Evolutionary conservation across 352 stramenopile genomes (phyloP), one percentile per base, ranked within the genome.

Genomic region (Pilasporangium apinafurcum): DNA sequence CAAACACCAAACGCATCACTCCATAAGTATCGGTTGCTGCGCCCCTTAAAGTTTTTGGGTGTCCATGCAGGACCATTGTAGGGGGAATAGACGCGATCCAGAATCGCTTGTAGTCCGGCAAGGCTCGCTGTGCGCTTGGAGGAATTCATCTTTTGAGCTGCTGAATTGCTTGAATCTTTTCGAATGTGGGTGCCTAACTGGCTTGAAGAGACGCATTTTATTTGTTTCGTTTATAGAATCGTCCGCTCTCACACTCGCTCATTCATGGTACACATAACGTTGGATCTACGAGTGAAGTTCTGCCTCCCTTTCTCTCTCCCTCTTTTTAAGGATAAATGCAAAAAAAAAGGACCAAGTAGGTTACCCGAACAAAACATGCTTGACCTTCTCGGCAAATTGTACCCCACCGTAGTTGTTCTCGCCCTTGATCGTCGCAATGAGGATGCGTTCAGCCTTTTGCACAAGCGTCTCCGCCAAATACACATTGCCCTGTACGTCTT

Each of bases 381-480:
- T 73, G 56, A 87, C 61, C 20, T 79, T 43, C 35, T 90, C 70
- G 13, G 63, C 63, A 30, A 86, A 80, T 44, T 87, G 74, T 18
- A 60, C 56, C 13, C 78, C 78, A 24, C 63, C 66, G 18, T 57
- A 50, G 29, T 86, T 65, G 51, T 82, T 62, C 38, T 86, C 72
- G 38, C 78, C 78, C 59, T 90, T 90, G 51, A 90, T 78, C 3
- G 72, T 86, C 22, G 78, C 74, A 17, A 64, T 63, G 37, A 91
- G 53, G 30, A 77, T 61, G 20, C 65, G 51, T 37, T 65, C 71
- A 5, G 65, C 71, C 65, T 91, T 91, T 28, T 87, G 73, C 12
- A 91, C 62, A 13, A 91, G 43, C 41, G 75, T 85, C 52, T 91
- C 79, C 21, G 77, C 67, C 38, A 91, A 47, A 45, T 82, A 91